Conservation (phyloP, 2,329 filamentous ascomycete species). For the Stachybotrys echinatus region DNA sequence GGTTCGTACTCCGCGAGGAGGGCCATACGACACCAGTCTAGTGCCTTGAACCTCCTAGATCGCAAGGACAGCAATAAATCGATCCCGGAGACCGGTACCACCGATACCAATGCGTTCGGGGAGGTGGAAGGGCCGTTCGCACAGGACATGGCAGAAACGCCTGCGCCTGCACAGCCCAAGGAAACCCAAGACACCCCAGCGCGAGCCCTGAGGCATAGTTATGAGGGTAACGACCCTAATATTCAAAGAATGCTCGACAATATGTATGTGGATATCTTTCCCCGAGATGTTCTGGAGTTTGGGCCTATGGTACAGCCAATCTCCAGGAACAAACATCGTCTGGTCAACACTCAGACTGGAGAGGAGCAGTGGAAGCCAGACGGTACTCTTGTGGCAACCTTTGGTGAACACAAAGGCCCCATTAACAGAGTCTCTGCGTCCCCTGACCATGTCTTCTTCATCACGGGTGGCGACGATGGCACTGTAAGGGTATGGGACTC, state of each 20-base stretch:
- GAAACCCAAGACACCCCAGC: constrained; percentile 27
- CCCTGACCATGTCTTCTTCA: constrained; percentile 90
- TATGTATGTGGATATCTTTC: constrained; percentile 72
- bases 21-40: constrained; percentile 50
- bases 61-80: constrained; percentile 55
- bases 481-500: constrained; percentile 92
- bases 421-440: constrained; percentile 78
- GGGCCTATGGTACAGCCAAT: constrained; percentile 75
- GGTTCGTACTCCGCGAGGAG: constrained; percentile 37
- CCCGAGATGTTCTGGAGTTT: constrained; percentile 62
- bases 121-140: constrained; percentile 53
- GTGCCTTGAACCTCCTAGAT: constrained; percentile 54
- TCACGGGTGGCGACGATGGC: constrained; percentile 89
- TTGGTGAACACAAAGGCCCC: constrained; percentile 79
- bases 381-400: constrained; percentile 78
- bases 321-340: constrained; percentile 48
- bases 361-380: constrained; percentile 70
- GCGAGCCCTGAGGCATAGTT: constrained; percentile 66
- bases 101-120: constrained; percentile 54
- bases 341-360: constrained; percentile 37
- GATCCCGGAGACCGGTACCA: constrained; percentile 52
- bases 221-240: constrained; percentile 70
- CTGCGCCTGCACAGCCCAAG: constrained; percentile 13
- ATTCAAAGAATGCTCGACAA: constrained; percentile 71
- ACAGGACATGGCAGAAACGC: constrained; percentile 14